Conservation (phyloP, 129 eudicot species). For the Deinandra increscens region DNA sequence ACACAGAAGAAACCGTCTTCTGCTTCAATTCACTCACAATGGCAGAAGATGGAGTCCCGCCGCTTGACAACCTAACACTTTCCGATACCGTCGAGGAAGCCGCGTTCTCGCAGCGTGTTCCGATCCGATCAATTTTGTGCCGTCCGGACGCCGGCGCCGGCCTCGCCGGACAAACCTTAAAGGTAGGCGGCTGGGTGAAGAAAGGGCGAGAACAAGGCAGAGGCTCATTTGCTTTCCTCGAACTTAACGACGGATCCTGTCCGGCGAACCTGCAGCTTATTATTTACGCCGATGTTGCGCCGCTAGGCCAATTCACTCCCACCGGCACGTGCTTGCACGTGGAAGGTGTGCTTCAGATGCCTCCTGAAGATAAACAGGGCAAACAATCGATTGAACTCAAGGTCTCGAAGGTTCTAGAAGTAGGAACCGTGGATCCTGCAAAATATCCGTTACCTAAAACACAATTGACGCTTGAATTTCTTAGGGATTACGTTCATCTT, state of each 20-base stretch:
- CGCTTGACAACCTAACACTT: conserved; percentile 36
- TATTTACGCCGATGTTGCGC: conserved; percentile 43
- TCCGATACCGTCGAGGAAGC: conserved; percentile 39
- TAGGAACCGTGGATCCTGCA: conserved; percentile 63
- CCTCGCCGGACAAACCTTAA: conserved; percentile 50
- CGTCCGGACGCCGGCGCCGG: conserved; percentile 81
- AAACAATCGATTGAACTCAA: conserved; percentile 67
- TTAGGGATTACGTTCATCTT: conserved; percentile 78
- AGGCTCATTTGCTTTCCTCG: conserved; percentile 69
- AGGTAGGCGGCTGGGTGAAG: conserved; percentile 94
- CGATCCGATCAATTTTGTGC: conserved; percentile 53
- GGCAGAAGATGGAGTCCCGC: conserved; percentile 36
- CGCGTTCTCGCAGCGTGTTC: conserved; percentile 68
- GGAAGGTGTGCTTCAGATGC: conserved; percentile 61
- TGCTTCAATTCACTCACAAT: conserved; percentile 27
- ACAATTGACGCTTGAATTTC: conserved; percentile 53
- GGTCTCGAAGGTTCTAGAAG: conserved; percentile 50
- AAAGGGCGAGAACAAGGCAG: conserved; percentile 80
- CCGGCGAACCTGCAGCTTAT: conserved; percentile 77
- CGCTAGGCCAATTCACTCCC: conserved; percentile 44
- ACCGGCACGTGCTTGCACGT: conserved; percentile 81
- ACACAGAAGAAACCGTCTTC: conserved; percentile 8
- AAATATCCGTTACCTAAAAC: conserved; percentile 86
- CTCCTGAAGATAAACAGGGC: conserved; percentile 63
- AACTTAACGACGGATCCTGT: conserved; percentile 90